Percentiles rank a stretch among this genome's conserved stretches.
Conservation (phyloP, 1,139 yeast species). For the Taphrina wiesneri region DNA sequence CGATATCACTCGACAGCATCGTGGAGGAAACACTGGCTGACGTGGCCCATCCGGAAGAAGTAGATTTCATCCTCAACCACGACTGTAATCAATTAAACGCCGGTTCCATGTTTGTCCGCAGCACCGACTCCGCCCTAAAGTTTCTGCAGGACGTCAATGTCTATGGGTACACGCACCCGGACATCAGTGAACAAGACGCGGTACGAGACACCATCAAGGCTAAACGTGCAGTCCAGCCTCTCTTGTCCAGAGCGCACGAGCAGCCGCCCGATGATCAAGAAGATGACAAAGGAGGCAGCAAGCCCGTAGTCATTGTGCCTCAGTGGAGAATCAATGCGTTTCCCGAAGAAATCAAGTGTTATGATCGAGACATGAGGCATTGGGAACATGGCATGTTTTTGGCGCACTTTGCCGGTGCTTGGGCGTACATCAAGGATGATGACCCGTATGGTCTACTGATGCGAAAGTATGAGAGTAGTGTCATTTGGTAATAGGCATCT, state of each 20-base stretch:
- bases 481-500: constrained; percentile 1
- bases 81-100: constrained; percentile 3
- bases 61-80: constrained; percentile 4
- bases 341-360: constrained; percentile 9
- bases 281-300: neutral
- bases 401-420: constrained; percentile 8
- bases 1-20: neutral
- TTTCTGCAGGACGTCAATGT: neutral
- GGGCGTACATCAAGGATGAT: constrained; percentile 1
- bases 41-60: neutral
- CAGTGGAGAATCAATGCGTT: constrained; percentile 8
- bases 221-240: neutral
- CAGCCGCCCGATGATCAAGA: neutral
- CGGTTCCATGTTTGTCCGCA: constrained; percentile 9
- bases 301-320: neutral
- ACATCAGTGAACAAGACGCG: constrained; percentile 4
- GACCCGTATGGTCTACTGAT: neutral
- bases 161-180: neutral
- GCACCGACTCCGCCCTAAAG: neutral
- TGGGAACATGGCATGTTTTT: constrained; percentile 8
- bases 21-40: constrained; percentile 3
- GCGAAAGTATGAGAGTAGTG: neutral
- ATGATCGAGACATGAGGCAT: neutral
- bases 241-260: neutral
- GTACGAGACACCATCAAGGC: neutral